Percentiles rank a stretch among this genome's conserved stretches.
phyloP scores from a whole-genome alignment of 805 yeast genomes.

The Starmerella gropengiesseri region DNA sequence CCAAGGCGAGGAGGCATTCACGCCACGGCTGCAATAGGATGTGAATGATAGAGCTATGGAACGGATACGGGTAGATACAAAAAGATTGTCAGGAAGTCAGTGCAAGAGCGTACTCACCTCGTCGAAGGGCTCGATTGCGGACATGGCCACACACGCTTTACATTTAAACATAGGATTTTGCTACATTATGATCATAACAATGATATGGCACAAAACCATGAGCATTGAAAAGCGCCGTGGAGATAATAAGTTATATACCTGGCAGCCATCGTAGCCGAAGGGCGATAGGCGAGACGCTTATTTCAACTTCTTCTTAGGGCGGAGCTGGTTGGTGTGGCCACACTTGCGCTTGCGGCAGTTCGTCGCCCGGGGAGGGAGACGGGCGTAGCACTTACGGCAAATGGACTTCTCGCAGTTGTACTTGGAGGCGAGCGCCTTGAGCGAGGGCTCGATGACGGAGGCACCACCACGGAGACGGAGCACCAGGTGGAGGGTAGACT shows the following conservation, averaged over 20 bases:
- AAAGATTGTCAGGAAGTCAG: too few species aligned
- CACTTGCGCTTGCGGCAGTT: constrained; percentile 99
- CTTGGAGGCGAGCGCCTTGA: constrained; percentile 97
- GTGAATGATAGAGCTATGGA: too few species aligned
- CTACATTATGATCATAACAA: constrained; percentile 6
- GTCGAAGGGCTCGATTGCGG: too few species aligned
- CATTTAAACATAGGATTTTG: too few species aligned
- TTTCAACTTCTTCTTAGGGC: constrained; percentile 99
- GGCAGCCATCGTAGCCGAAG: constrained; percentile 6
- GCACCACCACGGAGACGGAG: constrained; percentile 93
- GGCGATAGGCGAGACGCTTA: constrained; percentile 39
- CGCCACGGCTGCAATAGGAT: too few species aligned
- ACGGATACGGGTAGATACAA: too few species aligned
- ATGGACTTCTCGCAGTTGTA: constrained; percentile 99
- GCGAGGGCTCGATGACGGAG: constrained; percentile 92
- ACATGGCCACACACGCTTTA: too few species aligned
- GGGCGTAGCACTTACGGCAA: constrained; percentile 99
- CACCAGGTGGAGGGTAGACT: constrained; percentile 93
- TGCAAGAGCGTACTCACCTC: too few species aligned
- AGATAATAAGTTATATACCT: constrained; percentile 9
- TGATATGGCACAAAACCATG: not conserved
- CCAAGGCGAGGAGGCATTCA: too few species aligned
- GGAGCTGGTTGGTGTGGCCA: constrained; percentile 99
- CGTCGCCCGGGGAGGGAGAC: constrained; percentile 99
- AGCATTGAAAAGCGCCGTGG: constrained; percentile 2